phyloP scores from a whole-genome alignment of 169 alveolate genomes.

The Plasmodium coatneyi region DNA sequence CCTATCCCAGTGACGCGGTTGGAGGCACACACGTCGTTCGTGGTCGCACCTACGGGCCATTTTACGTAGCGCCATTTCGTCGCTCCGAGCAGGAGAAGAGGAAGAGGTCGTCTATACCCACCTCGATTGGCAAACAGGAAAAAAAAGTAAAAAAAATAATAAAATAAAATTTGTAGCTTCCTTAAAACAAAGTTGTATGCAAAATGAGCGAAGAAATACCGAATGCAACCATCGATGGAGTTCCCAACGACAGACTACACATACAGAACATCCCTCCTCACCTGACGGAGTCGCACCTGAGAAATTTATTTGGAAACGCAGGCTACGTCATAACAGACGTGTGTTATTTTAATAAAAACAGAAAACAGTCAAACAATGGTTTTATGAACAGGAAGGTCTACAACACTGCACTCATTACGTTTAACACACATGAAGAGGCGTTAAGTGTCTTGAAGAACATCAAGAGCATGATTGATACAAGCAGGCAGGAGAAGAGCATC shows the following conservation, averaged over 20 bases:
- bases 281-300: slow-evolving; percentile 51
- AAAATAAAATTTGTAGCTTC: not conserved
- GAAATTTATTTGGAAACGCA: slow-evolving; percentile 55
- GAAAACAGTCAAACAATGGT: slow-evolving; percentile 41
- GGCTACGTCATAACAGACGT: slow-evolving; percentile 42
- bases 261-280: slow-evolving; percentile 69
- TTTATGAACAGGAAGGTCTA: slow-evolving; percentile 43
- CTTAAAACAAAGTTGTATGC: not conserved
- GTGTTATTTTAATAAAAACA: slow-evolving; percentile 65
- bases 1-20: not conserved
- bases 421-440: slow-evolving; percentile 68
- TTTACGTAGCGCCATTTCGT: not conserved
- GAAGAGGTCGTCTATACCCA: not conserved
- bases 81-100: not conserved
- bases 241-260: slow-evolving; percentile 29
- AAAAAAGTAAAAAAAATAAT: no score
- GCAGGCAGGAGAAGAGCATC: slow-evolving; percentile 37
- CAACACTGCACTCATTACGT: slow-evolving; percentile 55
- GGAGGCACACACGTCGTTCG: not conserved
- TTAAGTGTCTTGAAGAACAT: slow-evolving; percentile 66
- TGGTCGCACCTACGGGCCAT: not conserved
- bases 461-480: slow-evolving; percentile 38
- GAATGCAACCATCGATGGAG: slow-evolving; percentile 68
- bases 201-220: slow-evolving; percentile 50
- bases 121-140: not conserved